Evolutionary conservation across 352 stramenopile genomes (phyloP), one percentile per base, ranked within the genome.

Genomic region (Phytopythium aichiense): DNA sequence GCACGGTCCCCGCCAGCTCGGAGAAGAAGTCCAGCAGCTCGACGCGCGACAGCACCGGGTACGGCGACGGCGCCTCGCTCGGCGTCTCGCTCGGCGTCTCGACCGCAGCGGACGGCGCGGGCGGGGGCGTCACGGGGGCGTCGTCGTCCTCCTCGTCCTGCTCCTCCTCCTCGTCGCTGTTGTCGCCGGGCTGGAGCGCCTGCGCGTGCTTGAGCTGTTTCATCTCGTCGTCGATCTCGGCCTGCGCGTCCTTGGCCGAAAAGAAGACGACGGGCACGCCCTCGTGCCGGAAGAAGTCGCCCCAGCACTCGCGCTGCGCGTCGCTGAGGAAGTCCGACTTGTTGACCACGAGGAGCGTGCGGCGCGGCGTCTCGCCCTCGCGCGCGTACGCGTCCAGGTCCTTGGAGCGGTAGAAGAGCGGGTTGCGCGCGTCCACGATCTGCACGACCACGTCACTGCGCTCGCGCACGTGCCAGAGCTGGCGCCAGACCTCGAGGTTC

Each of bases 401-500:
- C 22, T 89, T 88, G 2, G 94, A 98, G 71, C 87, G 85, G 72
- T 99, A 99, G 74, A 99, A 99, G 6, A 99, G 79, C 4, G 97
- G 97, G 85, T 99, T 99, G 49, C 98, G 84, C 8, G 96, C 97
- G 73, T 99, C 98, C 3, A 99, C 96, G 45, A 99, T 98, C 74
- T 99, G 97, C 33, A 99, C 82, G 56, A 99, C 87, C 53, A 99
- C 88, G 58, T 99, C 90, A 77, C 91, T 99, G 64, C 97, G 85
- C 76, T 99, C 98, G 45, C 98, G 84, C 23, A 99, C 98, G 38
- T 98, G 87, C 98, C 98, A 99, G 8, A 99, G 77, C 76, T 99
- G 98, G 42, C 97, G 89, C 98, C 98, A 99, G 30, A 99, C 98
- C 66, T 99, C 96, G 45, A 99, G 60, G 76, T 99, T 99, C 80